phyloP scores from a whole-genome alignment of 176 grass and related monocot species.

The Poa pratensis region DNA sequence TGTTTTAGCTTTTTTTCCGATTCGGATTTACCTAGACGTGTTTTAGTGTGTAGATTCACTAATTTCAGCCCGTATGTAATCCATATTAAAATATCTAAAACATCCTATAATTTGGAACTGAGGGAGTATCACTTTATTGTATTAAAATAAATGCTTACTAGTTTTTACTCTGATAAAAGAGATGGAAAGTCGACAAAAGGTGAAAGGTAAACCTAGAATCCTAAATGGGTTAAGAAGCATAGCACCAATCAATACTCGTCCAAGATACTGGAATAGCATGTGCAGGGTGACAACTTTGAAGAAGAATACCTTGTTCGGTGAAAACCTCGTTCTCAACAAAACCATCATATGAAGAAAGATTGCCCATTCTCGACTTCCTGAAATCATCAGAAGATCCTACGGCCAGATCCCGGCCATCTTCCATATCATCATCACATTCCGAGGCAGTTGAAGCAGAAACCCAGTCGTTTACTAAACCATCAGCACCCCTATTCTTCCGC shows the following conservation, averaged over 20 bases:
- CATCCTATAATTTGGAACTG: no score
- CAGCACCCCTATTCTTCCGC: constrained; percentile 74
- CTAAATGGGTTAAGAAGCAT: constrained; percentile 28
- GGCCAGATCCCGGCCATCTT: constrained; percentile 68
- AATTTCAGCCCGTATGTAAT: no score
- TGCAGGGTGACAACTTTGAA: not conserved
- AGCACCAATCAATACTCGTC: constrained; percentile 20
- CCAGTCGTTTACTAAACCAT: constrained; percentile 83
- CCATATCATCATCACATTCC: constrained; percentile 90
- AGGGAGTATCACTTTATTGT: not conserved
- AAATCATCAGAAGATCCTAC: constrained; percentile 67
- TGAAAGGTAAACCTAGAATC: not conserved
- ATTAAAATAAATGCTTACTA: constrained; percentile 25
- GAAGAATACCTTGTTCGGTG: constrained; percentile 76
- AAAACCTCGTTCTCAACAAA: constrained; percentile 76
- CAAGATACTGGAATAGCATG: constrained; percentile 31
- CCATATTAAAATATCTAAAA: no score
- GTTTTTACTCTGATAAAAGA: not conserved
- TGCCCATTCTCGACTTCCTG: constrained; percentile 85
- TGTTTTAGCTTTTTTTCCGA: no score
- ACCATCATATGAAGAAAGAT: constrained; percentile 67
- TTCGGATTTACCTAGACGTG: no score
- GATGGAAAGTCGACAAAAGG: constrained; percentile 11
- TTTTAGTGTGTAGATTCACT: no score
- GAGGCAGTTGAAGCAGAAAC: constrained; percentile 96